Evolutionary conservation across 1,284 basidiomycete genomes (phyloP).

Genomic region (Mrakiaceae sp.): DNA sequence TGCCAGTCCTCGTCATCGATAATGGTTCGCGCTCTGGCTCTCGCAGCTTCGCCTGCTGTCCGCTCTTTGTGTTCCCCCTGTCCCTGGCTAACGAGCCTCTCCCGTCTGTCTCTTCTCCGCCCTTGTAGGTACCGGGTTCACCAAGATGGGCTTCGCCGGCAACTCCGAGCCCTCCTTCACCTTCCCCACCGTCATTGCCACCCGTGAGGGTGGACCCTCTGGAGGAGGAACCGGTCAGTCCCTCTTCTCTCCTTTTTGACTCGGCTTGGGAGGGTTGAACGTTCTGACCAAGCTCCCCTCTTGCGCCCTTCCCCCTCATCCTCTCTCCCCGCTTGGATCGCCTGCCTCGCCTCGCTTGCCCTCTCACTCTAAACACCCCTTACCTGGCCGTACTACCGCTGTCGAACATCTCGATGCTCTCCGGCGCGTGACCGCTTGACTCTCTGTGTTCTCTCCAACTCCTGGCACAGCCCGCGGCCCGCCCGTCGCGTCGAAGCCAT

Average conservation of each 20-base stretch:
- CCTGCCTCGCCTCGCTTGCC: constrained; percentile 19
- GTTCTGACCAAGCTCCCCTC: not conserved
- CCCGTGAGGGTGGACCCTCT: constrained; percentile 39
- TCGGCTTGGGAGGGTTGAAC: not conserved
- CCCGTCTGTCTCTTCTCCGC: not conserved
- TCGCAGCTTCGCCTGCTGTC: not conserved
- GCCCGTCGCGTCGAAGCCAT: constrained; percentile 59
- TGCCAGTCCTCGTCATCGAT: constrained; percentile 16
- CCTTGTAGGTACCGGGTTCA: constrained; percentile 33
- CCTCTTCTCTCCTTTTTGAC: not conserved
- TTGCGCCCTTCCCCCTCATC: constrained; percentile 33
- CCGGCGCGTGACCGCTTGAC: not conserved
- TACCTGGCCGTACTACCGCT: too few relatives aligned
- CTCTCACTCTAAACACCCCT: constrained; percentile 13
- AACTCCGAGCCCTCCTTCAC: constrained; percentile 98
- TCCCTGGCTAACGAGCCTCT: not conserved
- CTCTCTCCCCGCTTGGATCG: constrained; percentile 31
- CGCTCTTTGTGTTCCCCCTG: not conserved
- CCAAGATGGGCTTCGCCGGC: constrained; percentile 70
- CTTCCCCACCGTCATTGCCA: constrained; percentile 92
- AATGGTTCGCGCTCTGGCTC: constrained; percentile 6
- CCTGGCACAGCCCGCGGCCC: constrained; percentile 34
- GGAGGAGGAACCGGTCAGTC: constrained; percentile 10
- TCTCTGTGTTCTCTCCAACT: not conserved
- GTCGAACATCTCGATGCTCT: not conserved